Evolutionary conservation across 2,329 filamentous ascomycete species (phyloP).

Genomic region (Beauveria varroae): DNA sequence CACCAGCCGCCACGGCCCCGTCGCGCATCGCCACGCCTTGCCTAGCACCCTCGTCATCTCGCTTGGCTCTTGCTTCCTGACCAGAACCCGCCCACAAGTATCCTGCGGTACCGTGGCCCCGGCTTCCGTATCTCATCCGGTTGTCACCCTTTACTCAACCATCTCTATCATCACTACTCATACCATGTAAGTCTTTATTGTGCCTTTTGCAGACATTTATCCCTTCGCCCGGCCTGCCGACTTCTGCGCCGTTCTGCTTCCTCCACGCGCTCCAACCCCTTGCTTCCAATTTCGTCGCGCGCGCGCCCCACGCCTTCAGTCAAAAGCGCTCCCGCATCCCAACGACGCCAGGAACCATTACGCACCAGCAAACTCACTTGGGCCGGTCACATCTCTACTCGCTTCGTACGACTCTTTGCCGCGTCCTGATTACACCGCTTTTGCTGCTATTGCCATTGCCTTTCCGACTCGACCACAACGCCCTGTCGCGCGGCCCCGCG

Average conservation of each 20-base stretch:
- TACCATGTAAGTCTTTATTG: background rate
- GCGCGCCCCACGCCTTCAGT: constrained; percentile 8
- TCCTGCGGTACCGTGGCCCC: background rate
- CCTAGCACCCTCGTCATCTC: constrained; percentile 2
- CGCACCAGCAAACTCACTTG: background rate
- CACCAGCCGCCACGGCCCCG: constrained; percentile 2
- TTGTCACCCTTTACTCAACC: background rate
- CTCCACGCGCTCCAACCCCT: background rate
- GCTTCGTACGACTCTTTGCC: background rate
- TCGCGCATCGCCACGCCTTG: constrained; percentile 1
- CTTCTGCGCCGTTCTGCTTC: background rate
- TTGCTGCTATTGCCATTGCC: background rate
- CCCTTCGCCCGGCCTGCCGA: background rate
- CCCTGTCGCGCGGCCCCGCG: background rate
- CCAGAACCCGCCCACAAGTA: background rate
- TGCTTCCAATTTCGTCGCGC: background rate
- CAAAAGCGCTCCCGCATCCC: constrained; percentile 2
- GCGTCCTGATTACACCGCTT: background rate
- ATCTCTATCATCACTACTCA: background rate
- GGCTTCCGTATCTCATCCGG: background rate
- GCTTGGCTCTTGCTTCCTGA: constrained; percentile 1
- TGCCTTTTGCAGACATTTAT: background rate
- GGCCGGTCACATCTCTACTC: background rate
- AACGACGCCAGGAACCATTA: constrained; percentile 1
- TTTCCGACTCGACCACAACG: background rate